phyloP scores from a whole-genome alignment of 306 rosid genomes.

The Prinsepia uniflora region DNA sequence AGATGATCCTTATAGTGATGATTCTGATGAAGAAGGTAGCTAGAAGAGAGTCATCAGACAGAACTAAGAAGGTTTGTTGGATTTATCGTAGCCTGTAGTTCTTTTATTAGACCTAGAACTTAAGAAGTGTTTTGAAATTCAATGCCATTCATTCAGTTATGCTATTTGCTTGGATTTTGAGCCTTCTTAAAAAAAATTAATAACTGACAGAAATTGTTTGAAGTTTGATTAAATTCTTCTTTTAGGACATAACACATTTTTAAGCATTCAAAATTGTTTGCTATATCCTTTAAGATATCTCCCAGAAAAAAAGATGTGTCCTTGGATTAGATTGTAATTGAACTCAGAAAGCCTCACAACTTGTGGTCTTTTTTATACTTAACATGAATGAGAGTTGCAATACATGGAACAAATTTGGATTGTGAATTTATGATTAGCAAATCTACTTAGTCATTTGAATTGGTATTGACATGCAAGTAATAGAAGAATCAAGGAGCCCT shows the following conservation, averaged over 20 bases:
- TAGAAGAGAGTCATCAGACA: neutral
- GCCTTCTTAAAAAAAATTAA: neutral
- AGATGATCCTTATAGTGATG: conserved; percentile 7
- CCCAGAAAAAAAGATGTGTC: neutral
- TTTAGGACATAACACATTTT: neutral
- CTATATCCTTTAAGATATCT: neutral
- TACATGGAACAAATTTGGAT: neutral
- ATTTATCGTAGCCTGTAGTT: neutral
- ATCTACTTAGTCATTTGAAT: neutral
- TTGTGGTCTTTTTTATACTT: neutral
- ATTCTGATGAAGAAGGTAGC: conserved; percentile 4
- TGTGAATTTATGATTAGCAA: neutral
- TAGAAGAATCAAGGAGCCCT: neutral
- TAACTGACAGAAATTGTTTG: neutral
- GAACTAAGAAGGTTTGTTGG: neutral
- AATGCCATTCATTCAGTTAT: neutral
- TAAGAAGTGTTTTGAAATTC: neutral
- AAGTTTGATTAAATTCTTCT: neutral
- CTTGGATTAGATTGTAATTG: neutral
- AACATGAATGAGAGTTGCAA: neutral
- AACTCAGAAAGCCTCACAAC: neutral
- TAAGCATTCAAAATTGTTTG: neutral
- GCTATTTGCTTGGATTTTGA: conserved; percentile 1
- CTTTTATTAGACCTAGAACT: conserved; percentile 4
- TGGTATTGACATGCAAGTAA: neutral